These are phyloP conservation scores for Nakaseomyces delphensis DNA, from an alignment of 1,139 yeast genomes.

Conservation along the genomic window DNA sequence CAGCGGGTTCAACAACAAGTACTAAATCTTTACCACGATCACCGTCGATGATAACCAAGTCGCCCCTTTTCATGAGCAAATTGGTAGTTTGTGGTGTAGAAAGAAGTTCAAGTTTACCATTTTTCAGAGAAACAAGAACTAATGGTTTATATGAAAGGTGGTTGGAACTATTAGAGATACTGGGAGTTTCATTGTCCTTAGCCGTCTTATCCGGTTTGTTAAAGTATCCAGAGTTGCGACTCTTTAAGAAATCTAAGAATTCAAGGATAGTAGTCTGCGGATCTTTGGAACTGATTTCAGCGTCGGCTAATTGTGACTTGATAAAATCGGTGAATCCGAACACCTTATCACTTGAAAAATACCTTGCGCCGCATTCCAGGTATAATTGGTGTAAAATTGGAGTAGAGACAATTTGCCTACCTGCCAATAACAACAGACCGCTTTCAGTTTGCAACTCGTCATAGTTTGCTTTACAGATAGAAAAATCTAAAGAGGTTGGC, in stretches of 20 bases:
- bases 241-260: conserved; percentile 21
- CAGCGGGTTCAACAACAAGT: conserved; percentile 56
- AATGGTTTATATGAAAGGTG: conserved; percentile 36
- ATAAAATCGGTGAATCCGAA: conserved; percentile 24
- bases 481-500: conserved; percentile 1
- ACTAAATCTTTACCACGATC: conserved; percentile 93
- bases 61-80: conserved; percentile 52
- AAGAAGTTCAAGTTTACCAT: conserved; percentile 79
- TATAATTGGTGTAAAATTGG: conserved; percentile 24
- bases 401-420: conserved; percentile 21
- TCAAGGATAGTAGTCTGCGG: conserved; percentile 8
- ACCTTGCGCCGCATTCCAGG: conserved; percentile 24
- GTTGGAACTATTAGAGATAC: conserved; percentile 9
- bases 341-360: conserved; percentile 24
- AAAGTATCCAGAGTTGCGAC: conserved; percentile 20
- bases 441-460: conserved; percentile 16
- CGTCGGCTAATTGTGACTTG: conserved; percentile 11
- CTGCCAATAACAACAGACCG: conserved; percentile 20
- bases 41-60: conserved; percentile 89
- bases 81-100: conserved; percentile 55
- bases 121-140: conserved; percentile 74
- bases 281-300: conserved; percentile 1
- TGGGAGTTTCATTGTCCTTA: conserved; percentile 5
- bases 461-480: conserved; percentile 4
- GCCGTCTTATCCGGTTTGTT: not conserved